Evolutionary conservation across 148 eudicot species (phyloP), one percentile per base, ranked within the genome.

Genomic region (Agrostemma githago): DNA sequence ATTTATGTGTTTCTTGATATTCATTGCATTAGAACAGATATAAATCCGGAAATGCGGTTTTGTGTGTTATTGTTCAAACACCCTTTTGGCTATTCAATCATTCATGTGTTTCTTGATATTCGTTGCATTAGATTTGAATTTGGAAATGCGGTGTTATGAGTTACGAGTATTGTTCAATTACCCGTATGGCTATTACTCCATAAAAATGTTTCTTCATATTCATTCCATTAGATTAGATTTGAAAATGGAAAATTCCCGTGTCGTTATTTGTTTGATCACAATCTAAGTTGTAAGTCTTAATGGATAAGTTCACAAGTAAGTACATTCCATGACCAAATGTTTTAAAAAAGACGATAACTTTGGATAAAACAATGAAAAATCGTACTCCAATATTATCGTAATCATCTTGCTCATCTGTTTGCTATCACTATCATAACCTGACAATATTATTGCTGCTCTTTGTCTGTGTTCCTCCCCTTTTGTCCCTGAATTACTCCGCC

Each of bases 261-360:
- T 19, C 11, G 6, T 6, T 15, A 48, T 46, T 44, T 46, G 71
- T 34, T 20, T 46, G 71, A 68, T 46, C 56, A 46, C 20, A 16
- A 66, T 15, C 17, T 16, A n/a, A n/a, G 12, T 14, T 16, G 69
- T 17, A 68, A 19, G 70, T 54, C 34, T 43, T 43, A 59, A 39
- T 44, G 57, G 68, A 76, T 66, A 67, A 62, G 46, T 76, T 51
- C 69, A 76, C 58, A 26, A 26, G 34, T 58, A 10, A 3, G 15
- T n/a, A 63, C 46, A 57, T 48, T 46, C 19, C 20, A 19, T 66
- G 46, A 17, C 41, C 20, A 21, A 5, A 43, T 43, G 8, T 43
- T 5, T 42, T 42, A 6, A 42, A 42, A 3, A 42, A 46, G 41
- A 12, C 26, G 70, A 43, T 4, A 68, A 39, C 1, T 44, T 16